A percentile compares a stretch with the other conserved stretches of the same genome.
Evolutionary conservation across 1,284 basidiomycete genomes (phyloP).

Genomic region (Calocybe gambosa): DNA sequence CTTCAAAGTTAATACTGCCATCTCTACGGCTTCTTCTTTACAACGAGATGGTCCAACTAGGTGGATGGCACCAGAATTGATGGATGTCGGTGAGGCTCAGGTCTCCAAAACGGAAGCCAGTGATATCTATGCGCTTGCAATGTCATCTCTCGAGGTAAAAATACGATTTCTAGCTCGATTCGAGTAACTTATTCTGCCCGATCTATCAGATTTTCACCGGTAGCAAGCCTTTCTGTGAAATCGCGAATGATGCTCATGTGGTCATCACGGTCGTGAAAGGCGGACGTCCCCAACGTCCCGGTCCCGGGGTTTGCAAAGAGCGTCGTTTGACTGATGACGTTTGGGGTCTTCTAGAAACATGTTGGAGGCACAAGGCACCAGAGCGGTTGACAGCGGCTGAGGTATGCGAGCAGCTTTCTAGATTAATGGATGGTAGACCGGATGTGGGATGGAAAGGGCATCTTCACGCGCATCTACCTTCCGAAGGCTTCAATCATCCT

Average conservation of each 20-base stretch:
- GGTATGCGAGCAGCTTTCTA: neutral
- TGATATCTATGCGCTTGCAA: conserved; percentile 25
- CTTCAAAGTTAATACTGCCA: conserved; percentile 1
- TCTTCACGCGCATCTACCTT: neutral
- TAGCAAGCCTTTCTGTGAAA: conserved; percentile 13
- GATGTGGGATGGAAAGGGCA: conserved; percentile 1
- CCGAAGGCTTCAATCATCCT: neutral
- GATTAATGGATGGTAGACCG: neutral
- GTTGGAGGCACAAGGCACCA: conserved; percentile 2
- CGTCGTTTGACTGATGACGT: conserved; percentile 4
- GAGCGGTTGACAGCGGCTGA: neutral
- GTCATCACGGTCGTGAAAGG: conserved; percentile 12
- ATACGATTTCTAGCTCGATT: neutral
- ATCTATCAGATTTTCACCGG: conserved; percentile 14
- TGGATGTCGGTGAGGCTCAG: conserved; percentile 9
- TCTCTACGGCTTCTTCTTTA: conserved; percentile 7
- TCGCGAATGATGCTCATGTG: conserved; percentile 6
- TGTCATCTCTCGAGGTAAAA: conserved; percentile 22
- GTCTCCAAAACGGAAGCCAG: conserved; percentile 13
- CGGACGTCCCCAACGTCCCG: conserved; percentile 7
- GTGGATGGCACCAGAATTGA: conserved; percentile 21
- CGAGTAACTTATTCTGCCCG: neutral
- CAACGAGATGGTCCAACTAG: conserved; percentile 17
- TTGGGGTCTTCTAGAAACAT: conserved; percentile 1
- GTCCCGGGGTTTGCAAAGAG: neutral